These are phyloP conservation scores for Tausonia pullulans DNA, from an alignment of 1,284 basidiomycete genomes.

Conservation along the genomic window DNA sequence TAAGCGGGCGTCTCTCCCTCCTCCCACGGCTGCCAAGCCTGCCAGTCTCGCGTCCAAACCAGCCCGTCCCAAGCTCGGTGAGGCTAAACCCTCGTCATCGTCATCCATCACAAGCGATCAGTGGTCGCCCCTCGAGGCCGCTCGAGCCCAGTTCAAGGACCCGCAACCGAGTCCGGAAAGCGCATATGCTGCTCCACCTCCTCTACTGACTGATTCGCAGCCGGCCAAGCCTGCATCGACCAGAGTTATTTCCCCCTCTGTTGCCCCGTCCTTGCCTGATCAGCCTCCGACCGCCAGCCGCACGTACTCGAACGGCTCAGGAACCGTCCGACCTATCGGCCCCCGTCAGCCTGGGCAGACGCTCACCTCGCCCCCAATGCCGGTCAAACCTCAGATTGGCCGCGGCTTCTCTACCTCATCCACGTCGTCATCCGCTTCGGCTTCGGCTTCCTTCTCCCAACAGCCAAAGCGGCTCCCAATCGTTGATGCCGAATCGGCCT, in stretches of 20 bases:
- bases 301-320: background rate
- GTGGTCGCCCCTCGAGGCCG: slow-evolving; percentile 15
- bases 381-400: background rate
- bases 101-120: slow-evolving; percentile 15
- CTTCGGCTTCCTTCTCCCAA: background rate
- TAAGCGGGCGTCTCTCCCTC: background rate
- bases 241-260: background rate
- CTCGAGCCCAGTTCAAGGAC: slow-evolving; percentile 1
- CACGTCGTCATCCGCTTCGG: background rate
- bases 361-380: background rate
- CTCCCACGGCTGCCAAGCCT: background rate
- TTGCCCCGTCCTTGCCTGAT: background rate
- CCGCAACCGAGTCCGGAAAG: background rate
- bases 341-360: background rate
- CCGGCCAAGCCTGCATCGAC: background rate
- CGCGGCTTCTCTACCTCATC: background rate
- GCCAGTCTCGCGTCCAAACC: slow-evolving; percentile 6
- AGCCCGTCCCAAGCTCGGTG: background rate
- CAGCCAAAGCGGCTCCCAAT: background rate
- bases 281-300: background rate
- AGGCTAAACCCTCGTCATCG: background rate
- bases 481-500: slow-evolving; percentile 9
- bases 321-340: background rate
- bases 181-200: background rate
- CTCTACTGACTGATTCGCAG: background rate